phyloP scores from a whole-genome alignment of 2,329 filamentous ascomycete genomes.

The Rachicladosporium sp. region DNA sequence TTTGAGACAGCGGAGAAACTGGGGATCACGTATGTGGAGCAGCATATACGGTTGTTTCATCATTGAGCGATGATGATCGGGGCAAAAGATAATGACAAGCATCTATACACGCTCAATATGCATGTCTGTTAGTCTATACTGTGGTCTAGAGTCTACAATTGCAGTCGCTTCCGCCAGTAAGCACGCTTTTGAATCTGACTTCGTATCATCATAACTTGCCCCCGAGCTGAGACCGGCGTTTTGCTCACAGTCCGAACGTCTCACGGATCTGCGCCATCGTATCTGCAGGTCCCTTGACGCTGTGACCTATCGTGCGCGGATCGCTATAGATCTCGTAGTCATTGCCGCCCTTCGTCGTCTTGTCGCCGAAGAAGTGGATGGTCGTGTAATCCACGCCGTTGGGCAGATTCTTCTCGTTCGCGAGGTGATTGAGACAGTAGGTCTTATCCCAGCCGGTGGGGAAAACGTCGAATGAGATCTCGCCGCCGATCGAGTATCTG shows the following conservation, averaged over 20 bases:
- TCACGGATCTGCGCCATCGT: slow-evolving; percentile 49
- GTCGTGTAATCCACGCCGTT: slow-evolving; percentile 68
- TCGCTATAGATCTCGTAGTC: slow-evolving; percentile 91
- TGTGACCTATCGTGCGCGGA: slow-evolving; percentile 68
- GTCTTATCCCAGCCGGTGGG: slow-evolving; percentile 97
- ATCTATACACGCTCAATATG: too few species aligned
- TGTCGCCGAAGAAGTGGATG: slow-evolving; percentile 98
- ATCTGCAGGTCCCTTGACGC: slow-evolving; percentile 69
- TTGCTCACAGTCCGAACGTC: too few species aligned
- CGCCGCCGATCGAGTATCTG: slow-evolving; percentile 86
- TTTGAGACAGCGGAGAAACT: slow-evolving; percentile 86
- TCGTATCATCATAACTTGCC: too few species aligned
- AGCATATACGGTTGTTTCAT: slow-evolving; percentile 88
- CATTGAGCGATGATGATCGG: slow-evolving; percentile 41
- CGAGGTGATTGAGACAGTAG: slow-evolving; percentile 82
- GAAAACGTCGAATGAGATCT: slow-evolving; percentile 98
- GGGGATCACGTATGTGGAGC: slow-evolving; percentile 89
- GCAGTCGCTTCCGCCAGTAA: too few species aligned
- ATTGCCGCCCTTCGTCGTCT: slow-evolving; percentile 81
- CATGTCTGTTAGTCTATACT: too few species aligned
- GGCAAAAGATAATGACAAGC: too few species aligned
- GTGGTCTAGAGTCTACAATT: too few species aligned
- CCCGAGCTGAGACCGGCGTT: too few species aligned
- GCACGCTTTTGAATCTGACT: too few species aligned
- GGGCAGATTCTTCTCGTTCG: slow-evolving; percentile 52